A percentile compares a stretch with the other conserved stretches of the same genome.
These are phyloP conservation scores for Acer campestre DNA, from an alignment of 345 rosid species.

Conservation along the genomic window DNA sequence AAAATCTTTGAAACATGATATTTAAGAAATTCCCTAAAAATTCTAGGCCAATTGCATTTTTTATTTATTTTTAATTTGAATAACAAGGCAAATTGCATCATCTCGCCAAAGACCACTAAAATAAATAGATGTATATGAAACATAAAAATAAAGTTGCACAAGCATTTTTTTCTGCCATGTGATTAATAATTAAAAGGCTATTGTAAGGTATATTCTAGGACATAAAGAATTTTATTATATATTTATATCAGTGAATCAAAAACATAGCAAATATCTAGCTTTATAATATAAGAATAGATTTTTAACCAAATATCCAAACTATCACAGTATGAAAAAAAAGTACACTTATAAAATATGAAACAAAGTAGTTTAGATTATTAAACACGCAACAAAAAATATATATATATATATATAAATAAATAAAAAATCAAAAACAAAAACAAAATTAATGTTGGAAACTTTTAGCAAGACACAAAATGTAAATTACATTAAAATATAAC, in stretches of 20 bases:
- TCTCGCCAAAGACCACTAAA: neutral
- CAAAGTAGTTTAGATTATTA: neutral
- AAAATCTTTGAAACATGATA: neutral
- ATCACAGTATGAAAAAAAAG: neutral
- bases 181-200: neutral
- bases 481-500: constrained; percentile 1
- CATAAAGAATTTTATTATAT: too few species aligned
- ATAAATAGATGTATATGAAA: neutral
- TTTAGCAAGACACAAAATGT: neutral
- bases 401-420: too few species aligned
- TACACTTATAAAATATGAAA: neutral
- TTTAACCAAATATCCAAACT: neutral
- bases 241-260: neutral
- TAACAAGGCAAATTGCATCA: neutral
- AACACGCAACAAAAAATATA: neutral
- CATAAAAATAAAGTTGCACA: neutral
- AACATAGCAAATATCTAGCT: neutral
- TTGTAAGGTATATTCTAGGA: neutral
- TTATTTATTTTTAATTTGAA: neutral
- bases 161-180: neutral
- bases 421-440: too few species aligned
- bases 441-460: constrained; percentile 5
- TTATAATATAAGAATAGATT: neutral
- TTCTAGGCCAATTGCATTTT: neutral
- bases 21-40: neutral